Evolutionary conservation across 306 rosid species (phyloP).

Genomic region (Inga leiocalycina): DNA sequence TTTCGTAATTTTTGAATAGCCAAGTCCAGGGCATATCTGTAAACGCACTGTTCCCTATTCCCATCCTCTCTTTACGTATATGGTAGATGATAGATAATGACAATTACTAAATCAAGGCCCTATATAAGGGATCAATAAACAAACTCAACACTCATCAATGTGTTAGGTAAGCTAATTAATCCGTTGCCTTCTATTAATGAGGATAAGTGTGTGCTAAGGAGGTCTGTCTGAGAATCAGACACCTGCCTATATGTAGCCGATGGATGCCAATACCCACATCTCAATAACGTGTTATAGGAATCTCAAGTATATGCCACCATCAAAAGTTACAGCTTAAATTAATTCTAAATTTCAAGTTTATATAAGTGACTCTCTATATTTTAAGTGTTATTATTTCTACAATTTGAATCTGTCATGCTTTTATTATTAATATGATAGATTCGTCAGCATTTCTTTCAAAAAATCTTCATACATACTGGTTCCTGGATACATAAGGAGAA

Average conservation of each 20-base stretch:
- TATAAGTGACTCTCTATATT: too few species aligned
- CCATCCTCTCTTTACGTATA: background rate
- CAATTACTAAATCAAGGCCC: background rate
- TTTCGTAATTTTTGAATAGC: background rate
- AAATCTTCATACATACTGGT: background rate
- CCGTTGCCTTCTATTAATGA: background rate
- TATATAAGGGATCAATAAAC: background rate
- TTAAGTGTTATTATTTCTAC: background rate
- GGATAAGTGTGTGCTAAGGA: background rate
- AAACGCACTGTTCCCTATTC: background rate
- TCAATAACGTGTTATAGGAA: background rate
- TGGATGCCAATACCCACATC: background rate
- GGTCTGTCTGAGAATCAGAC: background rate
- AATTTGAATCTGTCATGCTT: too few species aligned
- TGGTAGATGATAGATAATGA: background rate
- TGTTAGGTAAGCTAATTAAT: background rate
- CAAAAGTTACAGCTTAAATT: background rate
- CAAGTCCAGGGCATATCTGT: background rate
- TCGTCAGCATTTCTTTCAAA: too few species aligned
- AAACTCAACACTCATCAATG: background rate
- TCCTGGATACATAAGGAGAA: too few species aligned
- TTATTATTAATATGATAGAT: background rate
- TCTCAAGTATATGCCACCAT: background rate
- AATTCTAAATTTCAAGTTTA: background rate
- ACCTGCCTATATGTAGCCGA: background rate